Conservation (phyloP, 768 basidiomycete genomes). For the Multifurca ochricompacta region DNA sequence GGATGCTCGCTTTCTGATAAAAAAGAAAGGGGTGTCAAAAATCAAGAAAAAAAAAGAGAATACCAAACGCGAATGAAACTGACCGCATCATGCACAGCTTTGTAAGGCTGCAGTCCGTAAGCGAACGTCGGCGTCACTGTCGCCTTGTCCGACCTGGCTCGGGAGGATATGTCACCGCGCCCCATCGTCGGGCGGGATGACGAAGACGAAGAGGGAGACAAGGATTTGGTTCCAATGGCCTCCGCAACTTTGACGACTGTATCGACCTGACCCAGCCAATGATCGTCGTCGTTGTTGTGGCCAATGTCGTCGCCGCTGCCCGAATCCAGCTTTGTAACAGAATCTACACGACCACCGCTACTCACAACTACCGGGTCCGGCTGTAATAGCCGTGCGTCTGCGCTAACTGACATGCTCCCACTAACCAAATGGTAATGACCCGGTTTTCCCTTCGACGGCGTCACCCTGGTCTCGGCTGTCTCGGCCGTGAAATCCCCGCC, state of each 20-base stretch:
- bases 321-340: neutral
- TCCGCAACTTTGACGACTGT: neutral
- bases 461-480: neutral
- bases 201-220: too few species aligned
- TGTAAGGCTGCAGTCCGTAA: constrained; percentile 44
- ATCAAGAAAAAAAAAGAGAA: neutral
- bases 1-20: constrained; percentile 4
- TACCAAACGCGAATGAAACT: constrained; percentile 5
- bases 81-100: constrained; percentile 34
- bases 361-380: neutral
- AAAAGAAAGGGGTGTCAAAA: neutral
- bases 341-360: neutral
- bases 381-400: neutral
- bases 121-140: constrained; percentile 19
- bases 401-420: neutral
- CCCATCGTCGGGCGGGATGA: neutral
- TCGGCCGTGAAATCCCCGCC: neutral
- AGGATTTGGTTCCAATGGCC: neutral
- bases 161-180: neutral
- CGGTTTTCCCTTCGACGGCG: neutral
- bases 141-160: neutral
- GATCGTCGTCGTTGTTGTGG: too few species aligned
- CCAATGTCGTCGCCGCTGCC: neutral
- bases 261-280: neutral
- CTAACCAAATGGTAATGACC: neutral